phyloP scores from a whole-genome alignment of 1,284 basidiomycete species.

The Sporisorium scitamineum region DNA sequence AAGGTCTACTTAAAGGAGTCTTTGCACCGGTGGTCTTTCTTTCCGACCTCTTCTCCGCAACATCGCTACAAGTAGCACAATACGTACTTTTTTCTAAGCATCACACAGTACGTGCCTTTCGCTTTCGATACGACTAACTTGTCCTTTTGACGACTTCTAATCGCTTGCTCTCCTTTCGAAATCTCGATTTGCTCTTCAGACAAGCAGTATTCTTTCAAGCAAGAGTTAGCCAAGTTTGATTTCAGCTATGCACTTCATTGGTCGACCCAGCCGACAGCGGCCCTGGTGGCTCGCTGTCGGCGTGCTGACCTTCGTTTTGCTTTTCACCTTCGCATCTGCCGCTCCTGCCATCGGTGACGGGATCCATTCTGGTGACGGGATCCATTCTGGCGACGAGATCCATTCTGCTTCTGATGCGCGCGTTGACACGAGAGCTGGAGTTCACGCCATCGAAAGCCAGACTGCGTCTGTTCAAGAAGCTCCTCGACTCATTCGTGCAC shows the following conservation, averaged over 20 bases:
- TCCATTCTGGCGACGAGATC: neutral
- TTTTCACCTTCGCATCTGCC: constrained; percentile 16
- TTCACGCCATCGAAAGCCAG: neutral
- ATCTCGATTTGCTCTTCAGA: neutral
- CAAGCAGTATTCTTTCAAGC: neutral
- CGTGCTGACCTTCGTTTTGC: constrained; percentile 9
- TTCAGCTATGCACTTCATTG: constrained; percentile 20
- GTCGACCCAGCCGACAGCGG: constrained; percentile 11
- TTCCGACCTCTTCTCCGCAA: neutral
- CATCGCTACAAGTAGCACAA: constrained; percentile 16
- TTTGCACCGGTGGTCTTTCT: neutral
- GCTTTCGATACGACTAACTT: neutral
- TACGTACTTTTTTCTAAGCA: neutral
- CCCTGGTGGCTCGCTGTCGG: constrained; percentile 34
- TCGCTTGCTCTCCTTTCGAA: neutral
- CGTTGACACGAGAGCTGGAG: neutral
- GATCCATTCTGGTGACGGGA: neutral
- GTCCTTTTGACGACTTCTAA: neutral
- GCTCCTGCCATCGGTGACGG: neutral
- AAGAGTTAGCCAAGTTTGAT: neutral
- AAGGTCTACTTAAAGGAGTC: neutral
- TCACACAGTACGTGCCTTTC: neutral
- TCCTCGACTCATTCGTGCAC: too few relatives aligned
- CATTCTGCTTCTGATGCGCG: neutral
- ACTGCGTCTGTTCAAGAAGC: neutral